Evolutionary conservation across 106 monocot species (phyloP), one percentile per base, ranked within the genome.

Genomic region (Dioscorea zingiberensis): DNA sequence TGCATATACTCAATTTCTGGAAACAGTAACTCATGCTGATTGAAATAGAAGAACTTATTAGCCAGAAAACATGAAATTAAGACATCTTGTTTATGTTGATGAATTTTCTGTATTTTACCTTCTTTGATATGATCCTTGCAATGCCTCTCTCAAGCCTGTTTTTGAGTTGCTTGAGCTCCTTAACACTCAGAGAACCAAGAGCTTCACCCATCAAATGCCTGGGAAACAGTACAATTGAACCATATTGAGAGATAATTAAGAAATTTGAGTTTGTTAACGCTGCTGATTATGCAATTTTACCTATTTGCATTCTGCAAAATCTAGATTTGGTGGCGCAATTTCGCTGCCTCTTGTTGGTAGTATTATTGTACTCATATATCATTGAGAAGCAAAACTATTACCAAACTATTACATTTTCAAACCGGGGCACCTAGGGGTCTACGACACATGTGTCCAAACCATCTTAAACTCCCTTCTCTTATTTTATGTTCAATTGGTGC

Each of bases 261-360:
- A 51, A 13, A 19, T 13, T 16, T 51, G 19, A 51, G 3, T 51
- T 13, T 16, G 19, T 18, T 19, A 18, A 51, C n/a, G n/a, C n/a
- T 51, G 8, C 4, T 18, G 51, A 51, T 51, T 19, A 49, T 18
- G 51, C 5, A 51, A 51, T 51, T 51, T 70, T 64, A 88, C 93
- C 75, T 82, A 63, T 85, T 88, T 46, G 79, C 65, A 73, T 87
- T 85, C 56, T 93, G 83, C 30, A 93, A 51, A 57, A 79, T 73
- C 62, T 83, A 78, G 15, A 95, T 88, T 72, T 82, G 80, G 49
- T 85, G 81, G 26, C 88, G 85, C 27, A 95, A 47, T 62, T 91
- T 95, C 11, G 83, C 78, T 44, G 95, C 68, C 77, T 91, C 91
- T 83, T 95, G 87, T 72, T 83, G 85, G 69, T 85, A 95, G 67